phyloP scores from a whole-genome alignment of 169 alveolate species.

The Neospora caninum region DNA sequence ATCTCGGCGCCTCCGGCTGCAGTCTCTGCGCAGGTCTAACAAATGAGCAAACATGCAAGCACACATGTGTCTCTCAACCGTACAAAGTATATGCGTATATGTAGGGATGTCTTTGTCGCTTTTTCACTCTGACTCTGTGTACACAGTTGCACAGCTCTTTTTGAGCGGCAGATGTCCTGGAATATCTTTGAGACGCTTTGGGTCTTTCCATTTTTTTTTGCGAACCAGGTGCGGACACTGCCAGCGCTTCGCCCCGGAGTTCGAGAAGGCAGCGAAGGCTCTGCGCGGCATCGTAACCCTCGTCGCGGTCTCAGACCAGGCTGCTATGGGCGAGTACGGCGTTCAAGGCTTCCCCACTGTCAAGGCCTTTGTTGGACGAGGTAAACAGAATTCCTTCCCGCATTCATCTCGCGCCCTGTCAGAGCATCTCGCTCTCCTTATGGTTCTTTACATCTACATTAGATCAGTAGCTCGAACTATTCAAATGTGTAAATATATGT shows the following conservation, averaged over 20 bases:
- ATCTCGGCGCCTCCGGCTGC: neutral
- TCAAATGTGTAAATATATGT: too few species aligned
- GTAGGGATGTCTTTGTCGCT: neutral
- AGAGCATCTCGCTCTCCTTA: too few species aligned
- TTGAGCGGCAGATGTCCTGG: too few species aligned
- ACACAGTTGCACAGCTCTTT: too few species aligned
- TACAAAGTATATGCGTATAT: neutral
- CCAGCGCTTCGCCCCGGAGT: conserved; percentile 80
- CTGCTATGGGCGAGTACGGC: conserved; percentile 75
- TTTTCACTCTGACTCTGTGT: too few species aligned
- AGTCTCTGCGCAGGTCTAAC: neutral
- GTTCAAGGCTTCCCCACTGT: conserved; percentile 92
- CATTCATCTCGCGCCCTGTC: too few species aligned
- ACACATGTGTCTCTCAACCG: too few species aligned
- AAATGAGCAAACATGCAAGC: too few species aligned
- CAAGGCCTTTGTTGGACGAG: conserved; percentile 76
- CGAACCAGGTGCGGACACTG: conserved; percentile 70
- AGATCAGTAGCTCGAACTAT: neutral
- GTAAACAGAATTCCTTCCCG: conserved; percentile 32
- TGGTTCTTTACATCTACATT: too few species aligned
- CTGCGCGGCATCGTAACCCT: conserved; percentile 62
- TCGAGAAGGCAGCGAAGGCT: conserved; percentile 74
- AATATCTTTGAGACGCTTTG: too few species aligned
- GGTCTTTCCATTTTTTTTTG: neutral
- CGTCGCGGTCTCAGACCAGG: conserved; percentile 77